Evolutionary conservation across 148 eudicot species (phyloP), one percentile per base, ranked within the genome.

Genomic region (Rhododendron henanense): DNA sequence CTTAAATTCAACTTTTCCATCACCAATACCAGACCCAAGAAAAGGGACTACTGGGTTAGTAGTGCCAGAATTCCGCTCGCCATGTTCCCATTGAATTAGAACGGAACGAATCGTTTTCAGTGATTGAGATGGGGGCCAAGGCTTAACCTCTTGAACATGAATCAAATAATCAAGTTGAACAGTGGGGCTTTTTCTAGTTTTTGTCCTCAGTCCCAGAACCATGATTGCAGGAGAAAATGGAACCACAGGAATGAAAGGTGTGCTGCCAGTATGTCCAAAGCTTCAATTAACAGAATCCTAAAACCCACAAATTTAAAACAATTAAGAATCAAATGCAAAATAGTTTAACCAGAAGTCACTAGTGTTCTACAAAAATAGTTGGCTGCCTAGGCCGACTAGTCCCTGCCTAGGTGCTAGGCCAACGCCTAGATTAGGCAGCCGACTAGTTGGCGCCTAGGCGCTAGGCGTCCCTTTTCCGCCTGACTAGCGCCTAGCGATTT

Each of bases 111-210:
- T 89, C 18, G 84, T 85, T 85, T 92, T 94, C 77, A 95, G 75
- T n/a, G 95, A 94, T 79, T 94, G 96, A 63, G 98, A 95, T 37
- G 99, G 98, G 18, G 99, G 98, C 99, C 99, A 97, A 69, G 99
- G 99, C 86, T 94, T 97, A 67, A 97, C 94, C 86, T 95, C 99
- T 81, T 93, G 90, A 87, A 97, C 85, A 85, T 90, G 92, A 67
- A 97, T 88, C 25, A 86, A 71, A 83, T 92, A 97, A 53, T 97
- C 98, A 50, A 92, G 90, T 37, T 97, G 98, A 45, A 91, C 88
- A 35, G 93, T 88, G 57, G 94, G 92, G 82, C 93, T 91, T 86
- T 90, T 94, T 88, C 95, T 89, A 84, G 65, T 92, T 90, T 94
- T 95, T 78, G 90, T 85, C 91, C 84, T 94, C 63, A 88, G 69